Base-by-base conservation (phyloP, 345 rosid species). In the Dipteronia dyeriana region DNA sequence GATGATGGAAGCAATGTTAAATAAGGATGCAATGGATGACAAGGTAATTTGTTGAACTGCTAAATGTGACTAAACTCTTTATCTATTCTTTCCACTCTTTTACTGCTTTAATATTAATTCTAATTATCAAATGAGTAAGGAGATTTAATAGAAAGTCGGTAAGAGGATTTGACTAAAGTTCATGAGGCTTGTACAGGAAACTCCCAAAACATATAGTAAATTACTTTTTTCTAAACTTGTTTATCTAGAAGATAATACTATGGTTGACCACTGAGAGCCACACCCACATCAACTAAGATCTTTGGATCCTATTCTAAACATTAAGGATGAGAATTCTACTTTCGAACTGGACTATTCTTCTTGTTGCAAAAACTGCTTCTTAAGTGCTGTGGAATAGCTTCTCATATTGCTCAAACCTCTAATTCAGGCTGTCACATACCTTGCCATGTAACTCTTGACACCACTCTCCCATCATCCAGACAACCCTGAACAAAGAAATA, bases 11-110 rank as follows among this genome's bases (percentile, higher is more conserved):
- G 98, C 98, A 77, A 84, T 93, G 80, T 80, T 93, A 73, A 95
- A 93, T 80, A 95, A 95, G 84, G 99, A 95, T 87, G 91, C 99
- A 0, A 85, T 95, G 93, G 98, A 95, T 93, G 99, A 95, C 87
- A 95, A 93, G 97, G 99, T 93, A 85, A 71, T 62, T 54, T 62
- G 12, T 75, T 74, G 54, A 56, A 25, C 34, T 59, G 19, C 23
- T 2, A 16, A 25, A 17, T 45, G 8, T 0, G 31, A 53, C 70
- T 16, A 29, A 31, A 45, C 16, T 26, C 62, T 71, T 49, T 29
- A 8, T 47, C 19, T 66, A 56, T 7, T 67, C 20, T 43, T 31
- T 5, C 54, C 14, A 41, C 25, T 47, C 3, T n/a, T 56, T 38
- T 53, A 19, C 17, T 26, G 4, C 59, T 22, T 53, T 53, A 63